Evolutionary conservation across 2,329 filamentous ascomycete genomes (phyloP), one percentile per base, ranked within the genome.

Genomic region (Botryosphaeria dothidea): DNA sequence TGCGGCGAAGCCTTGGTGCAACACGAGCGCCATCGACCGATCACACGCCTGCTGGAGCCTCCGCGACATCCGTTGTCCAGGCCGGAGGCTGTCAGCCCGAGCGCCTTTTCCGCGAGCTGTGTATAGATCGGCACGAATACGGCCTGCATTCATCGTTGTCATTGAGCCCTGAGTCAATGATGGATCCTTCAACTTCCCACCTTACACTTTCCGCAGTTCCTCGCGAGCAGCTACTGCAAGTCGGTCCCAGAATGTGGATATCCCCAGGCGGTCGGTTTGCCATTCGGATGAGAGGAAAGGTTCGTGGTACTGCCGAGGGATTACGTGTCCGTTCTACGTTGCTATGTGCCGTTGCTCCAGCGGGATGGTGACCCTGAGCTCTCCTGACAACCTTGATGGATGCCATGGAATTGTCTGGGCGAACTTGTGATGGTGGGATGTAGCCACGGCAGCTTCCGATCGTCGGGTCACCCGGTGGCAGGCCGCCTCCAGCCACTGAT

Each of bases 21-120:
- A 60, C 56, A 60, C 56, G 56, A 60, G 56, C 56, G 31, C 19
- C 25, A 60, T 60, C 56, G 56, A 46, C 56, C 56, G 41, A 60
- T 60, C 56, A 21, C 27, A 60, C 36, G 8, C 23, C 25, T 58
- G 6, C 36, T 23, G 21, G 15, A 58, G 15, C 21, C 27, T 46
- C 36, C 23, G 36, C n/a, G 23, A 41, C n/a, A n/a, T 6, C 54
- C 36, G 36, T 45, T 45, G 7, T 19, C 54, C 54, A 58, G 15
- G 21, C 6, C 36, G 54, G 38, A 45, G 54, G n/a, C 54, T 15
- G 36, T n/a, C 54, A 19, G 38, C 23, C 54, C 54, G 54, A 11
- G 36, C 54, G 54, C 36, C 54, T 19, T 58, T 45, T 31, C 23
- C 54, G 54, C 54, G 36, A 58, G 38, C 38, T 43, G 23, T 31